Conservation (phyloP, 257 asterid species). For the Rhazya stricta region DNA sequence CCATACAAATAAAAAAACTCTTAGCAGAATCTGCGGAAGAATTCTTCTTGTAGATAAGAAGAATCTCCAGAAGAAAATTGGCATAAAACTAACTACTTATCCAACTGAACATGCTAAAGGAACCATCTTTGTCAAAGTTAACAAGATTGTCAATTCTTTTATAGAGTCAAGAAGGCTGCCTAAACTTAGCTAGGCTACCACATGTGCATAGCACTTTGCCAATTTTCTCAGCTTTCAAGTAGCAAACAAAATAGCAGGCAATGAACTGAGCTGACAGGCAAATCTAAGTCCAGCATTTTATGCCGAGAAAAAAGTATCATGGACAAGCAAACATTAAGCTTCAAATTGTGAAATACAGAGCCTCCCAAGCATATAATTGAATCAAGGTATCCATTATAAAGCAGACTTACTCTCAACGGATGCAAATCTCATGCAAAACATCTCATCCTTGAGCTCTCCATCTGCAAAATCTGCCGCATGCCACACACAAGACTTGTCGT, state of each 20-base stretch:
- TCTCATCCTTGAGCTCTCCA: slow-evolving; percentile 46
- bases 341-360: background rate
- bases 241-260: background rate
- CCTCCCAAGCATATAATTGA: background rate
- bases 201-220: background rate
- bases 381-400: background rate
- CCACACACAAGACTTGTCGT: slow-evolving; percentile 51
- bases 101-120: background rate
- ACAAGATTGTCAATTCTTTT: background rate
- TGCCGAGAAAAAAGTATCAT: background rate
- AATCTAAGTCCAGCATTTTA: background rate
- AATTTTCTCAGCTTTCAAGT: background rate
- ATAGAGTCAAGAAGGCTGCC: background rate
- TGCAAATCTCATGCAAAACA: slow-evolving; percentile 45
- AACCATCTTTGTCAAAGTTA: background rate
- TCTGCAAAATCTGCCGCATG: slow-evolving; percentile 50
- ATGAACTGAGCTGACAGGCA: background rate
- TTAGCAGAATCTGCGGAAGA: too few species aligned
- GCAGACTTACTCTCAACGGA: slow-evolving; percentile 40
- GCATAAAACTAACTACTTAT: background rate
- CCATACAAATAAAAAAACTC: background rate
- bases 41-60: background rate
- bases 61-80: background rate
- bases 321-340: background rate
- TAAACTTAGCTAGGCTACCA: background rate